Base-by-base conservation (phyloP, 208 protist genomes). In the Phytomonas sp. region DNA sequence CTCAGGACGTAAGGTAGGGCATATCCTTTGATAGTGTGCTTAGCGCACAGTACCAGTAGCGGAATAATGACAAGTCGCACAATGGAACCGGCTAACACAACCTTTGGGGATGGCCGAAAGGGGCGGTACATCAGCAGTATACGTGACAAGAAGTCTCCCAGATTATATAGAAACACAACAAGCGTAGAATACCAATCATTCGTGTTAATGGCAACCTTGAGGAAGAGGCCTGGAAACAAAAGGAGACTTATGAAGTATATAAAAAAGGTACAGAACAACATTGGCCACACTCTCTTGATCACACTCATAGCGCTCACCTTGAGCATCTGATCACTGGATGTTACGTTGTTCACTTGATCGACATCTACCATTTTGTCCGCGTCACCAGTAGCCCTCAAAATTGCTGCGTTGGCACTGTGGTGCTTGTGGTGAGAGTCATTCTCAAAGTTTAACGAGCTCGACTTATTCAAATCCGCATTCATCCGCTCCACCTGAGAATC, bases 151-250 rank as follows among this genome's bases (percentile, higher is more conserved):
- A 85, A 90, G 78, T 94, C 88, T 60, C 82, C 81, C 23, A 76
- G 62, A 68, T 91, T 91, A 79, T 82, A 92, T 29, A 86, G 67
- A 15, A 79, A 66, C 17, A 83, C 71, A 30, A 92, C 71, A 46
- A 89, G 37, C 15, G 87, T 90, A 31, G 60, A 61, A 76, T 87
- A 94, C 85, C 85, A 94, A 34, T 36, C 62, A 36, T 67, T 60
- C 31, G 64, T 62, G n/a, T 26, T 71, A 2, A 30, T n/a, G 37
- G 76, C 64, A 3, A 92, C 76, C 17, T 72, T 29, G 62, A 92
- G 76, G 64, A 87, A 83, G 20, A 92, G 73, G 56, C 87, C 88
- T 17, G 90, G 90, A 67, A 93, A 95, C 63, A 92, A 59, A 56
- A 83, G 62, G 63, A 92, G 60, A 1, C 82, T 80, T 30, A 78